Base-by-base conservation (phyloP, 192 early-diverging fungal species). In the Lobosporangium transversale region DNA sequence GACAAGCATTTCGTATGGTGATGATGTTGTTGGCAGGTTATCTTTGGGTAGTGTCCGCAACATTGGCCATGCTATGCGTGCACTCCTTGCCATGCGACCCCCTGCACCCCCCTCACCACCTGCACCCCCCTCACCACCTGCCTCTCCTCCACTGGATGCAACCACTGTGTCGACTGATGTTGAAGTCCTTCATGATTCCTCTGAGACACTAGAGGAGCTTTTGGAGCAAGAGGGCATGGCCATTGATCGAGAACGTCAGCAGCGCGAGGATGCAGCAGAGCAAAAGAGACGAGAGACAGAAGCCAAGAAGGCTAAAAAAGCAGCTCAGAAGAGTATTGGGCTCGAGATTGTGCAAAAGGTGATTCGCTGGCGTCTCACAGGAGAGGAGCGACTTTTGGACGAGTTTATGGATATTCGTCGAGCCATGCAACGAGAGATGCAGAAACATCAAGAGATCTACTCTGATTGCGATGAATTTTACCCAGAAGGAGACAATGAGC, bases 331-430 rank as follows among this genome's bases (percentile, higher is more conserved):
- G 51, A 67, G 58, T 21, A 67, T 76, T 36, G 73, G 64, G 15
- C 33, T 76, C 12, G 73, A 76, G 47, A 76, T 76, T 76, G 73
- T 76, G n/a, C 73, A 76, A 51, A 76, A 76, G 47, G 73, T 76
- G 26, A 67, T 76, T 20, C 73, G 73, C 0, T 76, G 73, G 73
- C 43, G 43, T 29, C 18, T 76, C 35, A 76, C 73, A 5, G 47
- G 47, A 10, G 73, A 76, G 29, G 73, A 76, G 10, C 27, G 44
- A 4, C 33, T 76, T n/a, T 24, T 76, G 12, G 73, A 76, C 4
- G 73, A 76, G 65, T 76, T 76, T 67, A 66, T 76, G 73, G 73
- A 76, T 11, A 76, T 76, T 23, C 63, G 73, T 0, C 52, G 73
- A 20, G 53, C 73, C 21, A 76, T 76, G 73, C 64, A 66, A 26